Evolutionary conservation across 805 yeast species (phyloP), one percentile per base, ranked within the genome.

Genomic region (Kuraishia molischiana): DNA sequence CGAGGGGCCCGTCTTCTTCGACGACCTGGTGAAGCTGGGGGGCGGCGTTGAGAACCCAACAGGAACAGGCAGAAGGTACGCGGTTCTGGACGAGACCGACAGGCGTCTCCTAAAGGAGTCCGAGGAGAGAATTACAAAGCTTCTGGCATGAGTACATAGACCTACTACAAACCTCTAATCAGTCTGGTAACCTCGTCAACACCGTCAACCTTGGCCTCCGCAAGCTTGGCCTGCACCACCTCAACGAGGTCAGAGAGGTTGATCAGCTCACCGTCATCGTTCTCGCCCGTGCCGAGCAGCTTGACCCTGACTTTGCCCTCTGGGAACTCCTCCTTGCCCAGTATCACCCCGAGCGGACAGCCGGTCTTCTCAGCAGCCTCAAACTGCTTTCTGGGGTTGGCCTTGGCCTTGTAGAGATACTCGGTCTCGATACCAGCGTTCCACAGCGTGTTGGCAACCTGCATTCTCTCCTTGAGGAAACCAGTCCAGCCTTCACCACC

Each of bases 401-500:
- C 95, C 67, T 92, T 92, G 39, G 85, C 74, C 62, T 92, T 92
- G 68, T 85, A 92, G 44, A 90, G 69, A 59, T 79, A 94, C 64
- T 92, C 98, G 34, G 95, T 69, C 56, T 85, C 94, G 46, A 92
- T 79, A 26, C 92, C 96, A 6, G 81, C 82, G 30, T 67, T 68
- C 98, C 98, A 92, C 49, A 92, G 71, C 50, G 67, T 59, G 52
- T 85, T 80, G 38, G 96, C 77, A 34, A 92, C 73, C 22, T 71
- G 51, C 95, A 92, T 87, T 66, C 98, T 81, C 65, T 92, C 97
- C 41, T 78, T 74, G 52, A 92, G 66, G 65, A 85, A 86, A 5
- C 97, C 98, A 42, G 70, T 77, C 97, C 97, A 89, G 44, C 82
- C 94, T 50, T 84, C 84, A 52, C 97, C 98, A 52, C 97, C 97